Evolutionary conservation across 768 basidiomycete genomes (phyloP).

Genomic region (Panaeolus cyanescens): DNA sequence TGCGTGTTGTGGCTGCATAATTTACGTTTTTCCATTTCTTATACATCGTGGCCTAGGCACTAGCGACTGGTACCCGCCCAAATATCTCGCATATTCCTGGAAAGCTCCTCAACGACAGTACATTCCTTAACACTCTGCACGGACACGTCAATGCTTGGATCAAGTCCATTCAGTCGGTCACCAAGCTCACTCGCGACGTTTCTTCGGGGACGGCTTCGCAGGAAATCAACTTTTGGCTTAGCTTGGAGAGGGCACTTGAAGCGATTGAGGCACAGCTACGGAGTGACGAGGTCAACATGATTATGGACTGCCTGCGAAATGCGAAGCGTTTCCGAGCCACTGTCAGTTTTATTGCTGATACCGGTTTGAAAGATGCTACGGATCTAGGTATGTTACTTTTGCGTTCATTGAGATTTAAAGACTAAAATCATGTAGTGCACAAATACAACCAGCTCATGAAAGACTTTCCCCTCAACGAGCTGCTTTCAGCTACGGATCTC

Average conservation of each 20-base stretch:
- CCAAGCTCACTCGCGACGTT: conserved; percentile 93
- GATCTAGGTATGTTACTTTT: conserved; percentile 64
- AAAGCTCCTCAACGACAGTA: conserved; percentile 79
- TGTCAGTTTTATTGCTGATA: conserved; percentile 97
- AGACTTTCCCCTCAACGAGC: conserved; percentile 96
- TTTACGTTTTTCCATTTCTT: conserved; percentile 11
- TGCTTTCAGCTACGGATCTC: conserved; percentile 94
- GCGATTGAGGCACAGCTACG: conserved; percentile 90
- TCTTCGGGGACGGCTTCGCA: conserved; percentile 94
- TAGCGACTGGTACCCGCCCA: conserved; percentile 57
- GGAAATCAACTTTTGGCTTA: conserved; percentile 99
- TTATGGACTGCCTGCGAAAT: conserved; percentile 91
- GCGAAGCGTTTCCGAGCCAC: conserved; percentile 98
- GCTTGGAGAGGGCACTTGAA: conserved; percentile 90
- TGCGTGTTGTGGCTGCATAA: conserved; percentile 7
- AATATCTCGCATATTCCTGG: conserved; percentile 76
- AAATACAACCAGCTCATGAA: conserved; percentile 99
- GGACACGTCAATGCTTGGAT: conserved; percentile 97
- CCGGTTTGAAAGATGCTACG: conserved; percentile 91
- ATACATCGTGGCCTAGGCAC: conserved; percentile 33
- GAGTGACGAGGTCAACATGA: conserved; percentile 90
- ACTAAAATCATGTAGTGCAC: conserved; percentile 59
- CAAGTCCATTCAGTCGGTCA: conserved; percentile 95
- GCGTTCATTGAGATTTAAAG: not conserved
- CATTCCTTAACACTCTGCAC: conserved; percentile 93